Percentiles rank a stretch among this genome's conserved stretches.
Evolutionary conservation across 495 filamentous ascomycete genomes (phyloP).

Genomic region (Beverwykella pulmonaria): DNA sequence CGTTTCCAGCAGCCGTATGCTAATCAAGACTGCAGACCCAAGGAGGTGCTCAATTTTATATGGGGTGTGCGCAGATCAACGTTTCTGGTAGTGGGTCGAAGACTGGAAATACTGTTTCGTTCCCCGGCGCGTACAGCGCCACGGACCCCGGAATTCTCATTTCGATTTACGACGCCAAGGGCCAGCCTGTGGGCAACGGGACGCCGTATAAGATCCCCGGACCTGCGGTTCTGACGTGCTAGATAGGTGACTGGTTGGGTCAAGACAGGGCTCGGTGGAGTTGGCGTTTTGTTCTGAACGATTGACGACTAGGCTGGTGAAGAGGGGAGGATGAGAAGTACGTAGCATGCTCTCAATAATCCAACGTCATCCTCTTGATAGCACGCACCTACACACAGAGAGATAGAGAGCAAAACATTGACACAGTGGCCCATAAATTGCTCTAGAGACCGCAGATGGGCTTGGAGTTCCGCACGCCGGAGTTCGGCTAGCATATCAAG

Average conservation of each 20-base stretch:
- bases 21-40: neutral
- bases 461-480: too few relatives aligned
- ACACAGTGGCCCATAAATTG: too few relatives aligned
- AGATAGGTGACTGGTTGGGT: neutral
- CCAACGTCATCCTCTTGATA: too few relatives aligned
- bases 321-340: too few relatives aligned
- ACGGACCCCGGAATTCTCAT: constrained; percentile 57
- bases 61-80: constrained; percentile 59
- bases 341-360: too few relatives aligned
- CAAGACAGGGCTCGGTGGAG: neutral
- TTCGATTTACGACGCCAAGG: constrained; percentile 56
- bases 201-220: constrained; percentile 35
- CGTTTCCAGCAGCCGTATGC: too few relatives aligned
- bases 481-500: too few relatives aligned
- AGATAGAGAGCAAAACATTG: too few relatives aligned
- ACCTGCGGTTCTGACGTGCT: constrained; percentile 29
- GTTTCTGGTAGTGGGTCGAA: constrained; percentile 53
- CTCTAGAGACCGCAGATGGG: too few relatives aligned
- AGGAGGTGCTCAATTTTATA: constrained; percentile 33
- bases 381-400: too few relatives aligned
- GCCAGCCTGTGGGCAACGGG: constrained; percentile 42
- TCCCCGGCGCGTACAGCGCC: constrained; percentile 58
- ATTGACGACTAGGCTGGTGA: too few relatives aligned
- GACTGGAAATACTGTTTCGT: constrained; percentile 54
- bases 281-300: too few relatives aligned